Conservation (phyloP, 805 yeast species). For the Metschnikowia corniflorae region DNA sequence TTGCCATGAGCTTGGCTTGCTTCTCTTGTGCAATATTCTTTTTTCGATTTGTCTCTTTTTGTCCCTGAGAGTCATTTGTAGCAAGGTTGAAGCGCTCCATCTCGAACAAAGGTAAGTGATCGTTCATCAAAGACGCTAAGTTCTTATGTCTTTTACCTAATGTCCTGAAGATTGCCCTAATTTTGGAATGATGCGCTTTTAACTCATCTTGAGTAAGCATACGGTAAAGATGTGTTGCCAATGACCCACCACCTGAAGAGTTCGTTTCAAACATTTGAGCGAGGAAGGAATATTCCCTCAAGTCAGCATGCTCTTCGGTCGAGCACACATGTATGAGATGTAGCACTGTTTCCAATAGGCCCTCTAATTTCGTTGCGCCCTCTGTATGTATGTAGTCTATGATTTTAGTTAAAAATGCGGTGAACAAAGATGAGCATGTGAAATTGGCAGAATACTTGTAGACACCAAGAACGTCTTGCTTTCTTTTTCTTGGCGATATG, state of each 20-base stretch:
- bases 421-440: slow-evolving; percentile 51
- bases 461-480: slow-evolving; percentile 28
- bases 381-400: slow-evolving; percentile 36
- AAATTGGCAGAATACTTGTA: slow-evolving; percentile 48
- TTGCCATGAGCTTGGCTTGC: slow-evolving; percentile 68
- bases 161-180: slow-evolving; percentile 50
- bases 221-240: slow-evolving; percentile 34
- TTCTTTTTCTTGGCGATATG: slow-evolving; percentile 50
- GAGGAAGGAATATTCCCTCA: slow-evolving; percentile 30
- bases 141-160: slow-evolving; percentile 25
- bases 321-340: slow-evolving; percentile 66
- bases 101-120: slow-evolving; percentile 25
- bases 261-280: slow-evolving; percentile 25
- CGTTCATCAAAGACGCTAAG: slow-evolving; percentile 19
- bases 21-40: slow-evolving; percentile 67
- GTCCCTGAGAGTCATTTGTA: slow-evolving; percentile 15
- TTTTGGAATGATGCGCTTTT: slow-evolving; percentile 46
- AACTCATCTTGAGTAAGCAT: slow-evolving; percentile 41
- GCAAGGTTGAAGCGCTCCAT: slow-evolving; percentile 19
- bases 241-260: slow-evolving; percentile 27
- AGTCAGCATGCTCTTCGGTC: slow-evolving; percentile 30
- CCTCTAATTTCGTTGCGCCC: slow-evolving; percentile 47
- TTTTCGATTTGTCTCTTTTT: slow-evolving; percentile 51
- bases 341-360: slow-evolving; percentile 53
- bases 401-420: slow-evolving; percentile 49